Evolutionary conservation across 2,329 filamentous ascomycete genomes (phyloP), one percentile per base, ranked within the genome.

Genomic region (Stylonectria norvegica): DNA sequence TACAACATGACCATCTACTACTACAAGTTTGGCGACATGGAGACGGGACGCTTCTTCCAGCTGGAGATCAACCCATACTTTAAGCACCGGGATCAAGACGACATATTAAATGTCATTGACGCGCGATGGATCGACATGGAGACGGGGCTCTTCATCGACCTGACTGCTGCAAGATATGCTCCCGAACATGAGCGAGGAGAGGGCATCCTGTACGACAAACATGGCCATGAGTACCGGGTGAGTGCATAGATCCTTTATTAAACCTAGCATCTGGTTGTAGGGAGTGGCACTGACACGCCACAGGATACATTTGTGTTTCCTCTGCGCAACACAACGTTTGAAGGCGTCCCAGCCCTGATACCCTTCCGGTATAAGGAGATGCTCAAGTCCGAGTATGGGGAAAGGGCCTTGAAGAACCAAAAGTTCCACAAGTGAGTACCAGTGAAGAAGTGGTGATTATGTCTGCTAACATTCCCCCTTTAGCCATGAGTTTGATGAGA

Each of bases 321-420:
- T 0, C 66, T 89, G 55, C 71, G 81, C n/a, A 74, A 80, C 44
- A 85, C 80, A 2, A 73, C 69, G 1, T 89, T 86, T 41, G 85
- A 89, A 55, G 82, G 80, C 1, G 73, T 81, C 0, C 67, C 73
- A 1, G 83, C 76, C 32, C 81, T 81, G 62, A 81, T 89, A 17
- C 85, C 85, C 0, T 81, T 73, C 52, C 65, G 69, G 6, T 84
- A 81, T 55, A 70, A 74, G 44, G 74, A 78, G 33, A 70, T 84
- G 34, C 63, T 85, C 1, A 65, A 67, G 15, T 68, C 75, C 8
- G 79, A 84, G 53, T 85, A 84, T 49, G 64, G 73, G 4, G 56
- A 69, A 34, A 69, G 65, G 31, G 70, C 79, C 0, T 53, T 85
- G 42, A 68, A 64, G 1, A 62, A 69, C 14, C 79, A 68, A 0